These are phyloP conservation scores for Globisporangium nunn DNA, from an alignment of 352 stramenopile genomes.

Conservation along the genomic window DNA sequence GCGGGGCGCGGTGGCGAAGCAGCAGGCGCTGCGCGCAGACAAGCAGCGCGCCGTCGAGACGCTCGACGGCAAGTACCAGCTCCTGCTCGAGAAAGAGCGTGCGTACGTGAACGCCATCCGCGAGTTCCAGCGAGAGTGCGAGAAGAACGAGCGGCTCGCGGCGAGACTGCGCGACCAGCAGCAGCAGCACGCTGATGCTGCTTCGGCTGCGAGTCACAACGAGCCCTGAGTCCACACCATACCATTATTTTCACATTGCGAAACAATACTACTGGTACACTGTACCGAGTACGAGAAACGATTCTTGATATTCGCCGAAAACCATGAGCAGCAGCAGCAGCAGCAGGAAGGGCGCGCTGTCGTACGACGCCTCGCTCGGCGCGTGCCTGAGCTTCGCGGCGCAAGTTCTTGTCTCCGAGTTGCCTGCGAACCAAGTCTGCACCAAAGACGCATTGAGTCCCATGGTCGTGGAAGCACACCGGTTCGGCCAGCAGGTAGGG, in stretches of 20 bases:
- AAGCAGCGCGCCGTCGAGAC: slow-evolving; percentile 45
- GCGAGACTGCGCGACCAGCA: slow-evolving; percentile 11
- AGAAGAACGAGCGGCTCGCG: slow-evolving; percentile 71
- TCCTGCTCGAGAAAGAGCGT: slow-evolving; percentile 70
- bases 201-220: too few relatives aligned
- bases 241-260: too few relatives aligned
- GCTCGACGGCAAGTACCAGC: slow-evolving; percentile 70
- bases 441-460: slow-evolving; percentile 37
- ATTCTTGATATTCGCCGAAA: too few relatives aligned
- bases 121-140: slow-evolving; percentile 86
- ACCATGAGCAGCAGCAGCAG: background rate
- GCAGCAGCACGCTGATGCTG: background rate
- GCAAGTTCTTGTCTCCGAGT: slow-evolving; percentile 18
- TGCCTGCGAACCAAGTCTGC: slow-evolving; percentile 22
- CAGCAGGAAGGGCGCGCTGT: slow-evolving; percentile 19
- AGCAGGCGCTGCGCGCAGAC: slow-evolving; percentile 33
- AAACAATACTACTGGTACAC: too few relatives aligned
- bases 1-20: slow-evolving; percentile 38
- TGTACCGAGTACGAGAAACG: too few relatives aligned
- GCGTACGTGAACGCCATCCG: slow-evolving; percentile 81
- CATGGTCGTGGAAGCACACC: slow-evolving; percentile 54
- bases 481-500: slow-evolving; percentile 30
- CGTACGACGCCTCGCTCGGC: slow-evolving; percentile 21
- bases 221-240: too few relatives aligned
- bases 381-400: slow-evolving; percentile 42